These are phyloP conservation scores for Xanthoceras sorbifolium DNA, from an alignment of 345 rosid species.

Conservation along the genomic window DNA sequence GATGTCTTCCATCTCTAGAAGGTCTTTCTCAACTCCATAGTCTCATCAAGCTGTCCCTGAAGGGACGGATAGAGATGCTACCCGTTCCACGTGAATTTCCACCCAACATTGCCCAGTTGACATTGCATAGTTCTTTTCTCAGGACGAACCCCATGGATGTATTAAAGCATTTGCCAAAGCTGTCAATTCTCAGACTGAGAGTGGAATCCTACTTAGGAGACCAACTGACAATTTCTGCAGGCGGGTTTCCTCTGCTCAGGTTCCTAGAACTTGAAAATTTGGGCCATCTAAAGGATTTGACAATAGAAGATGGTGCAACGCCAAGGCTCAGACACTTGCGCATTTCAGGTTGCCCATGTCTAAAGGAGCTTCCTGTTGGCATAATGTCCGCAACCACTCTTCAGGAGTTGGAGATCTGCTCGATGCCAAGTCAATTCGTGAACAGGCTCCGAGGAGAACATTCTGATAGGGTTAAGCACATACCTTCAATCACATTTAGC, in stretches of 20 bases:
- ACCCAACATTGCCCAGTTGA: constrained; percentile 8
- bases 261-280: constrained; percentile 8
- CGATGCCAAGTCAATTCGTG: constrained; percentile 19
- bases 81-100: not conserved
- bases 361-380: constrained; percentile 20
- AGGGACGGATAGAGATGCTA: not conserved
- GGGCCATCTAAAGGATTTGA: constrained; percentile 14
- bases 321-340: constrained; percentile 22
- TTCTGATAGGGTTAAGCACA: constrained; percentile 23
- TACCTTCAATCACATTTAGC: constrained; percentile 17
- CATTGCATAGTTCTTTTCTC: constrained; percentile 12
- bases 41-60: constrained; percentile 26
- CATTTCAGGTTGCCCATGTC: constrained; percentile 13
- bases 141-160: not conserved
- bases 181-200: not conserved
- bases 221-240: not conserved
- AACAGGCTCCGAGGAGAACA: constrained; percentile 19
- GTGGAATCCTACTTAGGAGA: not conserved
- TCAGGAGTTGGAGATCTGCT: constrained; percentile 19
- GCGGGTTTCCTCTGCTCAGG: constrained; percentile 17
- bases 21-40: not conserved
- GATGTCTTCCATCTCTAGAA: constrained; percentile 12
- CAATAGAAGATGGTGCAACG: constrained; percentile 15
- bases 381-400: not conserved
- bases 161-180: not conserved